Evolutionary conservation across 2,329 filamentous ascomycete species (phyloP), one percentile per base, ranked within the genome.

Genomic region (Triangularia setosa): DNA sequence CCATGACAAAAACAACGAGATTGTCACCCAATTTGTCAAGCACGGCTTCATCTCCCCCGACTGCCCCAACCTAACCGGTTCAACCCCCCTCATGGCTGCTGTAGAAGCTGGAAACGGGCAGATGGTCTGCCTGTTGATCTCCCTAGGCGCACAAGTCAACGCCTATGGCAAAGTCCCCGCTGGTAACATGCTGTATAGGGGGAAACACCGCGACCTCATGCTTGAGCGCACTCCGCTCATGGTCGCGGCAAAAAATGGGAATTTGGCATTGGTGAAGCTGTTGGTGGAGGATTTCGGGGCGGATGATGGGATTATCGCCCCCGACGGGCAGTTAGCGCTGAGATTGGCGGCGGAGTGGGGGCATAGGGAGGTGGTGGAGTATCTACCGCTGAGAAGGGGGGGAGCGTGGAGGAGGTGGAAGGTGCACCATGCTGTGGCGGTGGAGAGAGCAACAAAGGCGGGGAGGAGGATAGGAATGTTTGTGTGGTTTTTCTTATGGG

Each of bases 261-360:
- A 77, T 9, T 66, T 81, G 3, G 73, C 77, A 3, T 64, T 83
- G 3, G 80, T 79, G 30, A 76, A 73, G 65, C 69, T 81, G 1
- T 70, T 83, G 12, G 70, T 78, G 56, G 73, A 79, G 18, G 74
- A 77, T 12, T 76, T 77, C 23, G 70, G 73, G 18, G 80, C 80
- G 12, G 75, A 82, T 66, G 80, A 82, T 68, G 69, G 73, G 1
- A 59, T 80, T 4, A 72, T 82, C 8, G 79, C 80, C 0, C 77
- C 79, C 4, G 79, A 82, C 60, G 81, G 80, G 0, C 76, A 80
- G 59, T 73, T 78, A 0, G 80, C 81, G 0, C 70, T 83, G 14
- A 77, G 80, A 1, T 74, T 83, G 0, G 81, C 81, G 0, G 79
- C 79, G 0, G 64, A 68, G 1, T 75, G 73, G 21, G 74, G 75